Evolutionary conservation across 345 rosid species (phyloP), one percentile per base, ranked within the genome.

Genomic region (Rhodomyrtus tomentosa): DNA sequence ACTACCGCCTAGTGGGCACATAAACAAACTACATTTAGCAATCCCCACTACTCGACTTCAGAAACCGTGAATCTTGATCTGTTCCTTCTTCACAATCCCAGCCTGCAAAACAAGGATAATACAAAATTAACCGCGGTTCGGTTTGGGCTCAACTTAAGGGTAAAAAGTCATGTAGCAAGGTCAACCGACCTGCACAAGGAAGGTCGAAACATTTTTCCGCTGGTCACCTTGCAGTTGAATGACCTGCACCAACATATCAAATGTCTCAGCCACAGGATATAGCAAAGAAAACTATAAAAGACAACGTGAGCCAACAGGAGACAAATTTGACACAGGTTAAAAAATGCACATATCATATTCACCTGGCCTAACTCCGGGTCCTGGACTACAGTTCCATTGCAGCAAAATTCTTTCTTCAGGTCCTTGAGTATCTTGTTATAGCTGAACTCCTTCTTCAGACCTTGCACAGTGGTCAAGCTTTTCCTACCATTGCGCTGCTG

Each of bases 201-300:
- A 95, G 25, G 94, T 87, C 13, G 95, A 95, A 25, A 93, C 96
- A 89, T 93, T 94, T 91, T 94, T 93, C 88, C 98, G 87, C 85
- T 94, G 98, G 86, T 94, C 98, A 16, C 98, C 98, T 87, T 95
- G 98, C 80, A 95, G 96, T 86, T 95, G 98, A 85, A 95, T 95
- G 88, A 95, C 96, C 98, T 95, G 87, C 40, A 85, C 36, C 68
- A 3, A 49, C 20, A 11, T 21, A 29, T 40, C 21, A 1, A 13
- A 29, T 38, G 45, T 36, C 22, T 36, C 55, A 29, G 52, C n/a
- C 25, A 21, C 3, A 73, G 45, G 18, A 68, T 12, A 68, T 36
- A 36, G 79, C 79, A 18, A 82, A 38, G 27, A 82, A 42, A 82
- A 54, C 12, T 9, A 68, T 36, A 36, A 68, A 68, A 8, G 25